phyloP scores from a whole-genome alignment of 108 stramenopile genomes.

The Cyclotella atomus region DNA sequence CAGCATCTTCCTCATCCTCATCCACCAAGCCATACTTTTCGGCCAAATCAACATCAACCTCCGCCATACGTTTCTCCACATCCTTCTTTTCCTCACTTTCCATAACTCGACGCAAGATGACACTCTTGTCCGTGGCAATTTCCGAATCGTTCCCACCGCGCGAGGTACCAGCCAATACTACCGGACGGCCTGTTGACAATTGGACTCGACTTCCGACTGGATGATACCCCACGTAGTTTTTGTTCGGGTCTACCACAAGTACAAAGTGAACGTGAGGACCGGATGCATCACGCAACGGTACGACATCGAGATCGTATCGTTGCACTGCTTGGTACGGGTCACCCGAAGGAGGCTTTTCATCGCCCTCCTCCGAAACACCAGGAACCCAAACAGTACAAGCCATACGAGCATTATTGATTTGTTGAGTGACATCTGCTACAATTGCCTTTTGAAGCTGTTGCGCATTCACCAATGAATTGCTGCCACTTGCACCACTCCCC shows the following conservation, averaged over 20 bases:
- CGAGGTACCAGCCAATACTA: conserved; percentile 9
- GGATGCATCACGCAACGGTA: conserved; percentile 80
- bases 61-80: conserved; percentile 62
- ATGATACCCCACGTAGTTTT: conserved; percentile 56
- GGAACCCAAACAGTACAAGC: conserved; percentile 76
- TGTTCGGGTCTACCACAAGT: conserved; percentile 58
- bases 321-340: conserved; percentile 58
- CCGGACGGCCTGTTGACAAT: conserved; percentile 77
- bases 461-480: conserved; percentile 21
- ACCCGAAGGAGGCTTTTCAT: too few relatives aligned
- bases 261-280: conserved; percentile 74
- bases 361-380: too few relatives aligned
- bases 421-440: conserved; percentile 78
- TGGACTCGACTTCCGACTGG: conserved; percentile 79
- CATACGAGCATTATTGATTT: conserved; percentile 72
- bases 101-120: conserved; percentile 49
- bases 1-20: conserved; percentile 8
- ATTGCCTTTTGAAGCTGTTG: conserved; percentile 55
- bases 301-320: conserved; percentile 81
- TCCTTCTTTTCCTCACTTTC: conserved; percentile 60
- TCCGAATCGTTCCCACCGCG: neutral
- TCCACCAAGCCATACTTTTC: conserved; percentile 56
- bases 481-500: too few relatives aligned
- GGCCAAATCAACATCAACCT: conserved; percentile 79
- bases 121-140: conserved; percentile 33